Evolutionary conservation across 805 yeast species (phyloP).

Genomic region (Candida tibetensis): DNA sequence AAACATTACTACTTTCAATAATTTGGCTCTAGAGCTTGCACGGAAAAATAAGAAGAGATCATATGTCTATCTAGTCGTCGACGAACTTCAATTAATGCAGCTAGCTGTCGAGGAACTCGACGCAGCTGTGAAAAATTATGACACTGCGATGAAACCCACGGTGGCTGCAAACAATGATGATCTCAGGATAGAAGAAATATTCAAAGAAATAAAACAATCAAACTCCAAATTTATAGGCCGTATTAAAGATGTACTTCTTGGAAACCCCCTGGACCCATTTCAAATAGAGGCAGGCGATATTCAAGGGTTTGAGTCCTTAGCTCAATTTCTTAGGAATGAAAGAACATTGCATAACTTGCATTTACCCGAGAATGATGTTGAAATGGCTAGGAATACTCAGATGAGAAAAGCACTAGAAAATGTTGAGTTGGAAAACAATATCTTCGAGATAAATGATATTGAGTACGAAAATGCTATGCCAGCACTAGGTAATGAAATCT

Average conservation of each 20-base stretch:
- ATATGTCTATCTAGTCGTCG: not conserved
- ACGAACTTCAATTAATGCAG: not conserved
- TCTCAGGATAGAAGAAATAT: not conserved
- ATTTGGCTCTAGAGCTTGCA: not conserved
- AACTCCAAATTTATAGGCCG: not conserved
- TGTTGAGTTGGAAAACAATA: not conserved
- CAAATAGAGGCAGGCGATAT: not conserved
- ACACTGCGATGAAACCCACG: not conserved
- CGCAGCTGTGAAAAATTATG: not conserved
- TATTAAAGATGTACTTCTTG: too few species aligned
- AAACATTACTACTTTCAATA: not conserved
- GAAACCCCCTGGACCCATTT: not conserved
- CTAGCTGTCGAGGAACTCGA: not conserved
- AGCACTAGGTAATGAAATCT: constrained; percentile 1
- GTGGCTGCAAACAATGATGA: not conserved
- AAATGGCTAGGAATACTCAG: constrained; percentile 14
- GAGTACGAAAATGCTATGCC: not conserved
- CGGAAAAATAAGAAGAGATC: not conserved
- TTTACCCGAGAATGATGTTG: constrained; percentile 8
- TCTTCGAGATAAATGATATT: not conserved
- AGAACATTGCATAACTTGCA: constrained; percentile 1
- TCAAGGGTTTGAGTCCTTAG: not conserved
- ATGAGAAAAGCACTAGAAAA: not conserved
- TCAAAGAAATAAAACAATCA: not conserved
- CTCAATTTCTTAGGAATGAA: constrained; percentile 1